Base-by-base conservation (phyloP, 306 rosid genomes). In the Cotoneaster glaucophyllus region DNA sequence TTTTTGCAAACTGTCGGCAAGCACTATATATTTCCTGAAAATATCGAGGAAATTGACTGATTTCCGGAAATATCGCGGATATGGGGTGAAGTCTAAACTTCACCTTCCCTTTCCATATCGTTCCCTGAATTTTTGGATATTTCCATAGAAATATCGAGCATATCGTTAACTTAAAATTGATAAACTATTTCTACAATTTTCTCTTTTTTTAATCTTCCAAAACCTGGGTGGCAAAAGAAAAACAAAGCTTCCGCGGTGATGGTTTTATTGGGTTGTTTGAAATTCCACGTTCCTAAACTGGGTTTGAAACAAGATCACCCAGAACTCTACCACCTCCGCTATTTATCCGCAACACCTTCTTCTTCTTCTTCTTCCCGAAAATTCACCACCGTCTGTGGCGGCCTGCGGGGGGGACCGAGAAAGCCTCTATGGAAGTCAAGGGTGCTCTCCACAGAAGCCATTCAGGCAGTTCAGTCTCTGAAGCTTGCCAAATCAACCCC, bases 401-500 rank as follows among this genome's bases (percentile, higher is more conserved):
- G 97, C 22, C 93, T 92, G 6, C 84, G 97, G 29, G 61, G 78
- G 1, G 78, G 75, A 64, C 62, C 71, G 79, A 84, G 85, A 13
- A 84, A 74, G 81, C 69, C 56, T 31, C 70, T 86, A 18, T 78
- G 89, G 86, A 79, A 82, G 69, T 82, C 86, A 8, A 85, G 88
- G 34, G 85, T 86, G 34, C 52, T 87, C 1, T 86, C 93, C 4
- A 77, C 79, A n/a, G 96, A 92, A 74, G 85, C 88, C 45, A 90
- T 90, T 77, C 86, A 87, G 74, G 96, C 83, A 15, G 86, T 88
- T 69, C 97, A 90, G 5, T 84, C 88, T 2, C 88, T 92, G 62
- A 92, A 90, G 85, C 78, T 92, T 5, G 90, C 92, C 3, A 90
- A 83, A 80, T 62, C 84, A 48, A 54, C 78, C 41, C 57, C 78